Base-by-base conservation (phyloP, 805 yeast genomes). In the Scheffersomyces coipomensis region DNA sequence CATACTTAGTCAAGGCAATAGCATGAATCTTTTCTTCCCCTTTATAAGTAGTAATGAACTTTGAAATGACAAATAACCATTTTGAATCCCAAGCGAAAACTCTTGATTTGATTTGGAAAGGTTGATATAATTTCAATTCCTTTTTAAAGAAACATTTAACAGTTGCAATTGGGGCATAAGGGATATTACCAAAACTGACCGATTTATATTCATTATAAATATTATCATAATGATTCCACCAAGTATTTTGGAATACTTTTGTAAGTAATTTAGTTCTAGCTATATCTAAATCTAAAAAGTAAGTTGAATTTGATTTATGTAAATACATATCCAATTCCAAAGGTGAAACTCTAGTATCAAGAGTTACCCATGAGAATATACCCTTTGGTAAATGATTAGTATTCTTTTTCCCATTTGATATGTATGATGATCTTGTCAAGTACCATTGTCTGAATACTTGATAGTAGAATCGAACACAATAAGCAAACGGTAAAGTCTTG, bases 231-330 rank as follows among this genome's bases (percentile, higher is more conserved):
- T 65, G 73, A 26, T 67, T 56, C 44, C 66, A 56, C 50, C 83
- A 79, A 40, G 79, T 66, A 46, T 73, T 74, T 51, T 78, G 82
- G 50, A 90, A 77, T 4, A 79, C 62, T 33, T 64, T 59, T 18
- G 77, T 62, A 65, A 88, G 65, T 39, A 83, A 60, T 40, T 80
- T 78, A 6, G 85, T 72, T 55, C 97, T 78, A 2, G 87, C 80
- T 45, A 88, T 71, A 56, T 90, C 97, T 56, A 88, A 67, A 48
- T 90, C 97, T 15, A 71, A 64, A 53, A 85, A 84, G 62, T 90
- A 91, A 1, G 96, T 85, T 5, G 91, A 81, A 58, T 91, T 91
- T 40, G 85, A 79, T 66, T 90, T 91, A 68, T 90, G 98, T 34
- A 88, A 52, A 55, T 88, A 88, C 67, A 86, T 76, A 60, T 90